phyloP scores from a whole-genome alignment of 2,329 filamentous ascomycete genomes.

The Cladosporium sp. region DNA sequence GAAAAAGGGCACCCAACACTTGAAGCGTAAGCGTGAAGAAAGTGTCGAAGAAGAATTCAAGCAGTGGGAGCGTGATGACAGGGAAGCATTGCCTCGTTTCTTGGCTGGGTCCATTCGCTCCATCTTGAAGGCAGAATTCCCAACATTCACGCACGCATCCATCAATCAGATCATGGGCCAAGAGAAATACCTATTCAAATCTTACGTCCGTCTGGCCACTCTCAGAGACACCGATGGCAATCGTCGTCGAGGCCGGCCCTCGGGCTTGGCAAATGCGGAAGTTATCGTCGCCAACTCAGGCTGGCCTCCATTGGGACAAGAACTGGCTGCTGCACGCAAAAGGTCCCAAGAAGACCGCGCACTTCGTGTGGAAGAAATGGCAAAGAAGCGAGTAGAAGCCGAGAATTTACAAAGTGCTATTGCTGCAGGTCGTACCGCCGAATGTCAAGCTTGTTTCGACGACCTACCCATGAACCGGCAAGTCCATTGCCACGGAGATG shows the following conservation, averaged over 20 bases:
- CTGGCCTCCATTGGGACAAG: constrained; percentile 23
- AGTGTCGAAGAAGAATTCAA: constrained; percentile 22
- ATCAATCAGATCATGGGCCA: constrained; percentile 29
- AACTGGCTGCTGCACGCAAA: constrained; percentile 33
- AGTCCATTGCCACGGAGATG: constrained; percentile 60
- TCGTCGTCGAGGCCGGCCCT: constrained; percentile 19
- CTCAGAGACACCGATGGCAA: constrained; percentile 17
- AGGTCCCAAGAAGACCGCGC: constrained; percentile 19
- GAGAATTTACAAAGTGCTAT: constrained; percentile 32
- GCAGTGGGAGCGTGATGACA: constrained; percentile 21
- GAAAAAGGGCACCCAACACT: constrained; percentile 22
- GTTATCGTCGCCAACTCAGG: constrained; percentile 19
- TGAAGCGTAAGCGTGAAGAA: constrained; percentile 28
- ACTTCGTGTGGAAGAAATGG: constrained; percentile 18
- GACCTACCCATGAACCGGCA: constrained; percentile 64
- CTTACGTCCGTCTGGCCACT: constrained; percentile 33
- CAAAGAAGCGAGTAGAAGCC: constrained; percentile 29
- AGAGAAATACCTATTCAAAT: constrained; percentile 36
- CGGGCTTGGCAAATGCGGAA: constrained; percentile 19
- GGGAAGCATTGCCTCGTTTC: constrained; percentile 13
- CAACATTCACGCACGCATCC: constrained; percentile 32
- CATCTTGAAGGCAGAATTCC: constrained; percentile 41
- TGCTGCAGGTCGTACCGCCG: constrained; percentile 50
- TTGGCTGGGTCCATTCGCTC: constrained; percentile 19
- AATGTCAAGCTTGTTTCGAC: constrained; percentile 65